Base-by-base conservation (phyloP, 768 basidiomycete species). In the Naganishia antarctica region DNA sequence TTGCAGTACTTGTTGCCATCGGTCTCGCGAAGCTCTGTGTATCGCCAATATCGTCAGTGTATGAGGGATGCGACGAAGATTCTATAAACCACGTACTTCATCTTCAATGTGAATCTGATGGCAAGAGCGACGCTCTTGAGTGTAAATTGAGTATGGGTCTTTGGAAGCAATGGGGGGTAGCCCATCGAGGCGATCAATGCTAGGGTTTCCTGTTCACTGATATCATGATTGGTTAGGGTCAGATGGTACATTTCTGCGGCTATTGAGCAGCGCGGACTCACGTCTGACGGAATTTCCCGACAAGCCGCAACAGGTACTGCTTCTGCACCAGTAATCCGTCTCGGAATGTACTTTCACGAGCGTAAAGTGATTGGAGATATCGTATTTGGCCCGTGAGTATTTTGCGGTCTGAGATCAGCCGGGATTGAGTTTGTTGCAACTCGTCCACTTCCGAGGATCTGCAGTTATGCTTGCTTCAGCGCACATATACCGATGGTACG, bases 341-440 rank as follows among this genome's bases (percentile, higher is more conserved):
- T 34, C 94, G 84, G 81, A 96, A 84, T 0, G 82, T 81, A 11
- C 86, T 84, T 79, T 99, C 96, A 26, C 94, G 83, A 2, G 84
- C 87, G 77, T 87, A 93, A 73, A 90, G 91, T 61, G 88, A 87
- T 76, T 98, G 94, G 69, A 98, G 81, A 78, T 96, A 97, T 44
- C 82, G 83, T 64, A 96, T 91, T 76, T 96, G 91, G 8, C 90
- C 84, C 51, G 98, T 85, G 21, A 97, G 80, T 9, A 91, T 90
- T 73, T 91, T 92, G 80, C 88, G 88, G 74, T 97, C 91, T 21
- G 53, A 57, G 0, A 44, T 61, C 50, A 64, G 32, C 21, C 51
- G 45, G 53, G 49, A 21, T 25, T 51, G 41, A 13, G 28, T 40
- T 11, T 40, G 23, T 11, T 37, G 44, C 26, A 63, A 16, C 13